Base-by-base conservation (phyloP, 148 eudicot species). In the Fagopyrum esculentum region DNA sequence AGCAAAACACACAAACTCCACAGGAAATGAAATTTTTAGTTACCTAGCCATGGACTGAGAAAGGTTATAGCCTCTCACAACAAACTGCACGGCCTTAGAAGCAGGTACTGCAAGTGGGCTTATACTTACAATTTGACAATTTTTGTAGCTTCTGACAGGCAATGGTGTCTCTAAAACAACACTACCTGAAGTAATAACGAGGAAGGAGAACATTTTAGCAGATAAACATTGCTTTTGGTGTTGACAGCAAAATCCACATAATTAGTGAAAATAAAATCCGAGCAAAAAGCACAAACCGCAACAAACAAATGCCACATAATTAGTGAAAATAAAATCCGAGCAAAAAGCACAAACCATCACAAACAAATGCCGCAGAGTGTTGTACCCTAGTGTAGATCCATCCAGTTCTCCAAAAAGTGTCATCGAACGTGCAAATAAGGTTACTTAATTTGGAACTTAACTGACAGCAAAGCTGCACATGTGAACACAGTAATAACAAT, bases 361-460 rank as follows among this genome's bases (percentile, higher is more conserved):
- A 88, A 59, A 88, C 69, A 81, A 92, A 87, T 70, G 93, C 86
- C 63, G 84, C 88, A 71, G 78, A 90, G 77, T 92, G 88, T 72
- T 56, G 87, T 78, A 92, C 89, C 80, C 93, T 86, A 69, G 92
- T 69, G 76, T 87, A 95, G 74, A 92, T 85, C 99, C 97, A 95
- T 80, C 99, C 99, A 4, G 87, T 83, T 79, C 85, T 95, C 99
- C 99, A 95, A 50, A 95, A 92, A 71, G 92, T 82, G 60, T 95
- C 89, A 56, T 85, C 56, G 43, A 92, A 90, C 66, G 77, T 72
- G 69, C 87, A 83, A 78, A 95, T 78, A 83, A 92, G 99, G 82
- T 80, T 92, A 72, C 78, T 80, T 82, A 95, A 81, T 81, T 85
- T 83, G 77, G 87, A 85, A 81, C 77, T 81, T 74, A 92, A 73